Base-by-base conservation (phyloP, 306 rosid species). In the Adenanthera pavonina region DNA sequence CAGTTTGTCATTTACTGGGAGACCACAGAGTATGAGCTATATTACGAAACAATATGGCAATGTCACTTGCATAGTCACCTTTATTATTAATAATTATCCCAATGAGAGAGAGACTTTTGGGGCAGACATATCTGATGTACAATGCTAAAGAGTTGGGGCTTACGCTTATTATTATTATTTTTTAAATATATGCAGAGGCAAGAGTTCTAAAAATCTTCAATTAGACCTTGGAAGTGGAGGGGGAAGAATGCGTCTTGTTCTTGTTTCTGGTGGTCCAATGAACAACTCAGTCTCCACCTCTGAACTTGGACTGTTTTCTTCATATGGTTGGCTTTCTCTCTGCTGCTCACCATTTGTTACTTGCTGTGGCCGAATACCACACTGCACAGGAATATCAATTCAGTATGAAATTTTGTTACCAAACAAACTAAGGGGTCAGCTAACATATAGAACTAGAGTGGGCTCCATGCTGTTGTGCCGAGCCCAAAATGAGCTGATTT, bases 231-330 rank as follows among this genome's bases (percentile, higher is more conserved):
- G 73, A 4, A 36, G 56, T 10, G 51, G 74, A 8, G 80, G 47
- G 4, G 78, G n/a, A 14, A 40, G 85, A 36, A 52, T 3, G 75
- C 68, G 83, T 70, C 60, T 87, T 33, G 65, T 36, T 75, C 89
- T 81, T 6, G 72, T 82, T 47, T 86, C 91, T 17, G 92, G 94
- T 35, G 38, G 81, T 66, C 94, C 92, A 75, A 90, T 90, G 81
- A 77, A 85, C 71, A 90, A 69, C 38, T 90, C 92, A 17, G 94
- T 90, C 68, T 86, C 90, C 48, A 90, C 94, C 7, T 88, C 90
- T 40, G 92, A 90, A 61, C 79, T 84, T 57, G 88, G 84, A 53
- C 80, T 69, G 72, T 89, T 85, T 41, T 86, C 87, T 56, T 20
- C 70, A 69, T 69, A 51, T 5, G 38, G 43, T 1, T 49, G 44